Base-by-base conservation (phyloP, 106 monocot species). In the Gastrodia elata region DNA sequence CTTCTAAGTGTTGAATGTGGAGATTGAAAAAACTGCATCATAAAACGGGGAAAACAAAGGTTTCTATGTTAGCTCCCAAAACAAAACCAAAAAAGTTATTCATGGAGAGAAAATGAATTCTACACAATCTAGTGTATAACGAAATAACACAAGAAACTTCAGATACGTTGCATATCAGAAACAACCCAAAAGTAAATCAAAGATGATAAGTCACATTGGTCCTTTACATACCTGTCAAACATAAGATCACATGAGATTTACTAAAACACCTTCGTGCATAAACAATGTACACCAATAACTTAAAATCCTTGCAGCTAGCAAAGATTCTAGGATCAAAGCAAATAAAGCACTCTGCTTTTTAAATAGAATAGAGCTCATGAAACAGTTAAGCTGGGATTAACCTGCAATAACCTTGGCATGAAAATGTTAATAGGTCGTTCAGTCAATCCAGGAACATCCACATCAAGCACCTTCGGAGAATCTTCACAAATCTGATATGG, bases 391-490 rank as follows among this genome's bases (percentile, higher is more conserved):
- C 34, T 27, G 20, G 74, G 44, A 59, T 27, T 77, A 27, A 98
- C 97, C 93, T 93, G 84, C 57, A 98, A 82, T 59, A 98, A 78
- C 82, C 97, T 88, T 14, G 97, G 97, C 81, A 98, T 83, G 70
- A 98, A 88, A 77, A 98, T 80, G 61, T 91, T 98, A 41, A 98
- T 93, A 0, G 97, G 93, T 10, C 93, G 82, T 74, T 93, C 97
- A 46, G 84, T 37, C 70, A 98, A 82, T 35, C 93, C 97, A 65
- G 91, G 88, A 77, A 98, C 84, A 88, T 98, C 97, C 18, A 82
- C 67, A 85, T 93, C 97, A 78, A 98, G 88, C 76, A 91, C 93
- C 57, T 87, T 88, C 0, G 97, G 97, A 4, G 88, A 70, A 70
- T 98, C 97, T 76, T 98, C 97, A 85, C 93, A 93, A 18, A 98